A percentile compares a stretch with the other conserved stretches of the same genome.
Conservation (phyloP, 2,329 filamentous ascomycete species). For the Intubia oerlemansii region DNA sequence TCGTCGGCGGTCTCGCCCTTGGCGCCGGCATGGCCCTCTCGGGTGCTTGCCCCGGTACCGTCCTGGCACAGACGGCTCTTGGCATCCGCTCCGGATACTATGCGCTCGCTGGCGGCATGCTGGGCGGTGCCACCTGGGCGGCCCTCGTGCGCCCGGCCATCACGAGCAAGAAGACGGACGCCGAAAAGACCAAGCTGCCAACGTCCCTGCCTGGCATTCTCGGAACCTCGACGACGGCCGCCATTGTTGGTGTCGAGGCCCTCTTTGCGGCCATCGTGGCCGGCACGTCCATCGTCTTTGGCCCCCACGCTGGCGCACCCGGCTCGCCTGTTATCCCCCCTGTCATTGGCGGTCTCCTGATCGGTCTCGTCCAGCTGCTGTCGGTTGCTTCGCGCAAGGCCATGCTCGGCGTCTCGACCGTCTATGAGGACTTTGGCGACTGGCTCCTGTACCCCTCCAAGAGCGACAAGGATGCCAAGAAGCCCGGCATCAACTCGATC, state of each 20-base stretch:
- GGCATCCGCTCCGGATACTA: constrained; percentile 28
- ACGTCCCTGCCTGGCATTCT: constrained; percentile 19
- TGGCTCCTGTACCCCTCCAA: constrained; percentile 19
- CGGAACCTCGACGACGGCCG: constrained; percentile 16
- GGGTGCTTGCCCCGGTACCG: constrained; percentile 43
- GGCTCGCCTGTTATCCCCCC: too few relatives aligned
- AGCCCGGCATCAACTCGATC: constrained; percentile 11
- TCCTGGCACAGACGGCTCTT: constrained; percentile 36
- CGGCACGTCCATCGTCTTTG: constrained; percentile 14
- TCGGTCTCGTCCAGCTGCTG: constrained; percentile 34
- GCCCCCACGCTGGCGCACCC: constrained; percentile 11
- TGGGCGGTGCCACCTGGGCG: constrained; percentile 33
- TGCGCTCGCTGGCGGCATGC: constrained; percentile 26
- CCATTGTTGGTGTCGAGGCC: constrained; percentile 21
- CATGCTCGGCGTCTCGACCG: constrained; percentile 37
- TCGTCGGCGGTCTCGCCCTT: constrained; percentile 38
- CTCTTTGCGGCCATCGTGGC: constrained; percentile 20
- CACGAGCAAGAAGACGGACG: neutral
- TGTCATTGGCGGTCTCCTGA: constrained; percentile 32
- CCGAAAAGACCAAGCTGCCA: neutral
- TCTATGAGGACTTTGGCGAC: constrained; percentile 38
- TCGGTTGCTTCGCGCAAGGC: constrained; percentile 29
- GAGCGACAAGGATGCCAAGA: too few relatives aligned
- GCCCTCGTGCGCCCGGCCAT: constrained; percentile 17
- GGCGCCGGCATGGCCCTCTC: constrained; percentile 46